Evolutionary conservation across 2,329 filamentous ascomycete species (phyloP), one percentile per base, ranked within the genome.

Genomic region (Neobulgaria alba): DNA sequence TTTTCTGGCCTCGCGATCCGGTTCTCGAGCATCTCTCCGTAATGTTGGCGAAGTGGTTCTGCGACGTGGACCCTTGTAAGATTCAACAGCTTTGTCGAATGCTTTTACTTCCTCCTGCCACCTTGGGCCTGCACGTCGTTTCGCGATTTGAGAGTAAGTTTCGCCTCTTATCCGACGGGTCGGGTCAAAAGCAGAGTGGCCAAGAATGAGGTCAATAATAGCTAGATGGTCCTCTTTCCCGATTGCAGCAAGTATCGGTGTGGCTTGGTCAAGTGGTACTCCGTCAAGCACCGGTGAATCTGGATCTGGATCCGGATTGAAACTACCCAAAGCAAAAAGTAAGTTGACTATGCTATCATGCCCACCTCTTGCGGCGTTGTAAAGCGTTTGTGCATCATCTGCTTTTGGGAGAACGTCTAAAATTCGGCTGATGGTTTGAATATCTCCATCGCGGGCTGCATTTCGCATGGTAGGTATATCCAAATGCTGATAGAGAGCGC

Each of bases 211-310:
- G 42, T 83, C 76, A 33, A 98, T 78, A 42, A 95, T 86, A 51
- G 86, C 84, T 36, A 92, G 73, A 54, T 95, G 92, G 54, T 95
- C 92, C 48, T 80, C 77, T 52, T 90, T 83, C 12, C 92, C 90
- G 50, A 98, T 95, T 1, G 92, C 89, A 43, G 89, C 88, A 29
- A 95, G 74, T 70, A 98, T 93, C 1, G 92, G 92, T 1, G 90
- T 96, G 38, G 89, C 83, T 55, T 85, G 81, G 42, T 92, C 88
- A 31, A 72, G 64, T 19, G 71, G 68, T 43, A 67, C 67, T 12
- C 60, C 61, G 7, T 68, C 56, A 34, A 88, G 63, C 10, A 85
- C 76, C 5, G 73, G 68, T 21, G 87, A 87, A 53, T 92, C 85
- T 5, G 75, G 71, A 53, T 82, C 71, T 21, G 87, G 88, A 53